Base-by-base conservation (phyloP, 2,329 filamentous ascomycete genomes). In the Pseudogymnoascus sp. region DNA sequence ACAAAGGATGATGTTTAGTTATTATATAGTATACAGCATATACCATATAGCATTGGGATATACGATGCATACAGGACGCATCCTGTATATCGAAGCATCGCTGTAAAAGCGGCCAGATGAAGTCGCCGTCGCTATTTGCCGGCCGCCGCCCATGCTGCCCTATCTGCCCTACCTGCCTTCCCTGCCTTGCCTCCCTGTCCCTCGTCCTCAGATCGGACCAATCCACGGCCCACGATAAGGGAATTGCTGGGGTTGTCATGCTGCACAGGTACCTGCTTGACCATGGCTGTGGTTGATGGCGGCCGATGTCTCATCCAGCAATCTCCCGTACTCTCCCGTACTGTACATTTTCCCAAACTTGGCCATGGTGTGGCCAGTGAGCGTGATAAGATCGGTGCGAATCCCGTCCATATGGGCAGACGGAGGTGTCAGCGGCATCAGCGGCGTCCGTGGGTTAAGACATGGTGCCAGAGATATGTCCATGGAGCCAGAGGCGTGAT, bases 211-310 rank as follows among this genome's bases (percentile, higher is more conserved):
- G 50, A 56, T 56, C 29, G 50, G 31, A 5, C 50, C 50, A 56
- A 56, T 56, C 26, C 50, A 16, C 50, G 2, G n/a, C 29, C 26
- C 4, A 33, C 50, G 50, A 56, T 56, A 56, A 56, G 26, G n/a
- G 6, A 56, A 33, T 13, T 14, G n/a, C 50, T 19, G 29, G 50
- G 50, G n/a, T 56, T 56, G 29, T 31, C 50, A 33, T 33, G 50
- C 10, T 33, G 50, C n/a, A 33, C 50, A 56, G 29, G 50, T 56
- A 56, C 50, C 50, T 56, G 50, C 50, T 56, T 56, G n/a, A 56
- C 50, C 6, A 56, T 56, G 50, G 50, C 50, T 56, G 50, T 38
- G 35, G 19, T 19, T n/a, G n/a, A 6, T 11, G 40, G 24, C 21
- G 38, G n/a, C 38, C 13, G 16, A 47, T 56, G 47, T 56, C 47